Conservation (phyloP, 1,284 basidiomycete species). For the Leccinum fuscescens region DNA sequence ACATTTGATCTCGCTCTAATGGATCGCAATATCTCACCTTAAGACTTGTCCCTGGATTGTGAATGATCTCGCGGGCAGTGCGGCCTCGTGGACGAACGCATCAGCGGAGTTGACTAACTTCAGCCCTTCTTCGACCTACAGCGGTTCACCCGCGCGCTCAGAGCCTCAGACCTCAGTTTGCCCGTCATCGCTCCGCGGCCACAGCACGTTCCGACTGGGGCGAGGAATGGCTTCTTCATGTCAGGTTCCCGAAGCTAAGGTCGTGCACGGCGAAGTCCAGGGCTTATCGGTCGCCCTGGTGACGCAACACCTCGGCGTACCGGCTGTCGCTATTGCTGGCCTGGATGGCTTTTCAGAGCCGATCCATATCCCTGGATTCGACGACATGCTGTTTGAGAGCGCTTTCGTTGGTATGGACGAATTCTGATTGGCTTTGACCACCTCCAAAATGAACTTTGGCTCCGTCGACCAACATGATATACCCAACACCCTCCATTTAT, state of each 20-base stretch:
- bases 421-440: constrained; percentile 1
- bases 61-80: too few species aligned
- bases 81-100: too few species aligned
- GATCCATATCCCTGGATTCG: constrained; percentile 13
- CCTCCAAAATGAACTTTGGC: background rate
- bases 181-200: constrained; percentile 36
- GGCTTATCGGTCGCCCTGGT: background rate
- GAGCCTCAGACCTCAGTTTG: constrained; percentile 37
- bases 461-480: background rate
- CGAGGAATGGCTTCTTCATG: constrained; percentile 11
- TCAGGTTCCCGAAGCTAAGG: constrained; percentile 7
- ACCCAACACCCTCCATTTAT: constrained; percentile 8
- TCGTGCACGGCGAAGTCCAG: background rate
- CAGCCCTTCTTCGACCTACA: constrained; percentile 43
- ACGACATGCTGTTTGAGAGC: constrained; percentile 25
- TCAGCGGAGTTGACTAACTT: too few species aligned
- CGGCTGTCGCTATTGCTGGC: constrained; percentile 5
- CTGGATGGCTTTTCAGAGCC: constrained; percentile 12
- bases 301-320: constrained; percentile 4
- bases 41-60: too few species aligned
- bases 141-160: constrained; percentile 41
- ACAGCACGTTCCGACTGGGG: constrained; percentile 23
- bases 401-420: constrained; percentile 5
- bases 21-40: constrained; percentile 27
- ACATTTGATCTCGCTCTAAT: constrained; percentile 31